Conservation (phyloP, 306 rosid species). For the Gynostemma pentaphyllum region DNA sequence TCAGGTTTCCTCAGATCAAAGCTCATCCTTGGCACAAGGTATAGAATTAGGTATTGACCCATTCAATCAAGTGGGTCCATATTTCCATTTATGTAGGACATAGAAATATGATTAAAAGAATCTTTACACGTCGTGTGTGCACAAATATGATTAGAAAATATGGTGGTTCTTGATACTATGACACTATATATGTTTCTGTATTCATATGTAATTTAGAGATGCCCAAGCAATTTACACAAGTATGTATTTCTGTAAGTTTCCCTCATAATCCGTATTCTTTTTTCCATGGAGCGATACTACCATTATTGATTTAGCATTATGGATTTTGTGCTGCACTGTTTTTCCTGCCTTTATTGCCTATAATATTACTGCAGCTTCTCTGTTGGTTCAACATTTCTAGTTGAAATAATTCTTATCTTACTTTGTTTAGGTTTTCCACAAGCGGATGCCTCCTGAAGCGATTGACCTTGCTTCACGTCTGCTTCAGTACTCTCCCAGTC, state of each 20-base stretch:
- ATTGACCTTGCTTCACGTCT: constrained; percentile 96
- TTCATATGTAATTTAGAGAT: not conserved
- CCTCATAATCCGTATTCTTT: not conserved
- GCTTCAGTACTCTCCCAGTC: constrained; percentile 94
- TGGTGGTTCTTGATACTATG: not conserved
- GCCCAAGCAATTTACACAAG: not conserved
- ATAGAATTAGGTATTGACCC: constrained; percentile 10
- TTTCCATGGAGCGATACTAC: not conserved
- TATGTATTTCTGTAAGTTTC: not conserved
- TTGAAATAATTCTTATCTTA: constrained; percentile 8
- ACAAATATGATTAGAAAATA: not conserved
- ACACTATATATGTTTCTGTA: not conserved
- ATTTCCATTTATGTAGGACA: not conserved
- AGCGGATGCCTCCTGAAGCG: constrained; percentile 98
- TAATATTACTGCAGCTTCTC: not conserved
- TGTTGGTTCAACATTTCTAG: constrained; percentile 1
- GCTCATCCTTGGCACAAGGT: constrained; percentile 99
- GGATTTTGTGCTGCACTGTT: not conserved
- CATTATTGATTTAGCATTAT: not conserved
- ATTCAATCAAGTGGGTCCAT: not conserved
- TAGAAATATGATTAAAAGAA: not conserved
- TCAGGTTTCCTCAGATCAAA: constrained; percentile 91
- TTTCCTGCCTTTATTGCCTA: not conserved
- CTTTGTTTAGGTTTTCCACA: constrained; percentile 68
- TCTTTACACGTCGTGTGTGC: not conserved